Percentiles rank a stretch among this genome's conserved stretches.
phyloP scores from a whole-genome alignment of 495 filamentous ascomycete species.

The Zalerion maritima region DNA sequence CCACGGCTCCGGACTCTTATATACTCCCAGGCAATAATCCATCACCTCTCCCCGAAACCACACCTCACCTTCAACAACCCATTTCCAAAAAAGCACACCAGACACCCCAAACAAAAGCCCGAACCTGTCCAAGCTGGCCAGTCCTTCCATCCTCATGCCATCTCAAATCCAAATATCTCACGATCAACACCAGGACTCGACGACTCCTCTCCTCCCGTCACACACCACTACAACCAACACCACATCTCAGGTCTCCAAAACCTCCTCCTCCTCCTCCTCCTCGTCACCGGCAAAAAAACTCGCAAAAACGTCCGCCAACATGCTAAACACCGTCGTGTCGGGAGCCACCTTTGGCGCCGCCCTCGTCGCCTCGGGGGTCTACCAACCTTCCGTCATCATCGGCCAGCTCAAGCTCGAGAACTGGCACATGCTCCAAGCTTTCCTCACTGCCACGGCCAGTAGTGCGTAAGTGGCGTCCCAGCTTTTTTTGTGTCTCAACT shows the following conservation, averaged over 20 bases:
- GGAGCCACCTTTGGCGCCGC: conserved; percentile 41
- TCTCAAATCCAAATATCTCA: conserved; percentile 1
- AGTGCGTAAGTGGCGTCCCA: conserved; percentile 34
- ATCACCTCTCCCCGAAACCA: too few relatives aligned
- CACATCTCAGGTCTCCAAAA: not conserved
- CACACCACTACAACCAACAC: conserved; percentile 2
- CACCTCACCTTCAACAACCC: too few relatives aligned
- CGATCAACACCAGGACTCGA: too few relatives aligned
- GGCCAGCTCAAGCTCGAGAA: conserved; percentile 36
- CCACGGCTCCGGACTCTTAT: too few relatives aligned
- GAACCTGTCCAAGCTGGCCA: too few relatives aligned
- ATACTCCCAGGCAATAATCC: too few relatives aligned
- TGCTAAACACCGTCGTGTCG: conserved; percentile 18
- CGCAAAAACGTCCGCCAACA: not conserved
- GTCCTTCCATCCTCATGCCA: too few relatives aligned
- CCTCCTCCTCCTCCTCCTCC: not conserved
- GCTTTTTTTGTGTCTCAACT: not conserved
- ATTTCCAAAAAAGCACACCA: too few relatives aligned
- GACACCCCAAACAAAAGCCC: too few relatives aligned
- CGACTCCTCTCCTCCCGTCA: too few relatives aligned
- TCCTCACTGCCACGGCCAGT: conserved; percentile 36
- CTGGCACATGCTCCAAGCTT: conserved; percentile 45
- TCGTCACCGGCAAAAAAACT: not conserved
- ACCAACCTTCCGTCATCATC: conserved; percentile 35
- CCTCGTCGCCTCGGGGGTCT: conserved; percentile 36